These are phyloP conservation scores for Vigna nakashimae DNA, from an alignment of 306 rosid species.

Conservation along the genomic window DNA sequence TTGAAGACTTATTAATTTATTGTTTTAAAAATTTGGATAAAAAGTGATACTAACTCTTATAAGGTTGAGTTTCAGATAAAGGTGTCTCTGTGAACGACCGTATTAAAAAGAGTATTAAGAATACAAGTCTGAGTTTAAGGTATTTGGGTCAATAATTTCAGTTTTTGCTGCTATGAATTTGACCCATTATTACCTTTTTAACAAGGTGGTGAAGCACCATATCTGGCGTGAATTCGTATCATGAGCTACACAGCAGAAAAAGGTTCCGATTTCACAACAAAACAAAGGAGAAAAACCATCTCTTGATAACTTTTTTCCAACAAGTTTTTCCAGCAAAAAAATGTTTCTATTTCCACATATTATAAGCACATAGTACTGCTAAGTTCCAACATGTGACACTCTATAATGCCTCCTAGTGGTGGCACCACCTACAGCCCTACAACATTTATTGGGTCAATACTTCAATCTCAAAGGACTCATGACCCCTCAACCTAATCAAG, in stretches of 20 bases:
- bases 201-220: neutral
- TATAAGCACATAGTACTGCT: slow-evolving; percentile 10
- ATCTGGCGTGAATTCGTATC: neutral
- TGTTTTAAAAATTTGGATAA: no score
- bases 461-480: slow-evolving; percentile 22
- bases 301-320: neutral
- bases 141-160: neutral
- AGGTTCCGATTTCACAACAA: neutral
- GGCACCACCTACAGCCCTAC: slow-evolving; percentile 40
- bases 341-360: neutral
- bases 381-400: slow-evolving; percentile 34
- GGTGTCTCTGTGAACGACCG: no score
- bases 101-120: no score
- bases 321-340: neutral
- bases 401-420: neutral
- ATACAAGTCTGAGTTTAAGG: neutral
- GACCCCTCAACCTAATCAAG: slow-evolving; percentile 16
- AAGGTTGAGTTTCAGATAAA: no score
- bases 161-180: neutral
- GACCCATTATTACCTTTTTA: neutral
- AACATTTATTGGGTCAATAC: slow-evolving; percentile 35
- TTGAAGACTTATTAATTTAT: no score
- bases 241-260: neutral
- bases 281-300: neutral
- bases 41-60: no score